These are phyloP conservation scores for Hemisphaericaspora nanyangensis DNA, from an alignment of 805 yeast genomes.

Conservation along the genomic window DNA sequence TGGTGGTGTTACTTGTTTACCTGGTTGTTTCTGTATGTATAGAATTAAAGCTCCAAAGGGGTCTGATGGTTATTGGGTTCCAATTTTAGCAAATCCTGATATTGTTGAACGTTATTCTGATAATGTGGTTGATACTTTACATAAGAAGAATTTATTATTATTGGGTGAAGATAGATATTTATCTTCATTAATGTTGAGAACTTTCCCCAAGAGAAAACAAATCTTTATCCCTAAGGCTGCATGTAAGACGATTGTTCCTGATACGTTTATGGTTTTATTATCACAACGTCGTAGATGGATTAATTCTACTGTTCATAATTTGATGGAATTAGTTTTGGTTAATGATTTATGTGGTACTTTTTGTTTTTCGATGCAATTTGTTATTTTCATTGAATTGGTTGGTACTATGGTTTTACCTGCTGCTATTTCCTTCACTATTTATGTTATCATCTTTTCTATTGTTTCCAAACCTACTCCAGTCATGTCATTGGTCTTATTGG, in stretches of 20 bases:
- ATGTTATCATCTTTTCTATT: slow-evolving; percentile 70
- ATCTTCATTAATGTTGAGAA: slow-evolving; percentile 78
- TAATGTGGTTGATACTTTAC: slow-evolving; percentile 78
- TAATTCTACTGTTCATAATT: slow-evolving; percentile 88
- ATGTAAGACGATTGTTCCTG: slow-evolving; percentile 90
- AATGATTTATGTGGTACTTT: slow-evolving; percentile 91
- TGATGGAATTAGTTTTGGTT: slow-evolving; percentile 81
- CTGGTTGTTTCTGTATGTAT: slow-evolving; percentile 93
- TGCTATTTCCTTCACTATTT: slow-evolving; percentile 78
- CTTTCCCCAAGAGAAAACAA: slow-evolving; percentile 87
- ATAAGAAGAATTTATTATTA: slow-evolving; percentile 76
- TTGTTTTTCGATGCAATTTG: slow-evolving; percentile 93
- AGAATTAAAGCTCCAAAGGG: slow-evolving; percentile 89
- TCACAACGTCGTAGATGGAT: slow-evolving; percentile 98
- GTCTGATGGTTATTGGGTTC: slow-evolving; percentile 73
- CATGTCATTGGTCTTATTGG: slow-evolving; percentile 72
- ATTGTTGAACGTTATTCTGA: slow-evolving; percentile 89
- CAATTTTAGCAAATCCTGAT: slow-evolving; percentile 88
- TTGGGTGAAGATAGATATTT: slow-evolving; percentile 90
- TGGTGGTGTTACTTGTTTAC: slow-evolving; percentile 92
- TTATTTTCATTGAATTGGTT: slow-evolving; percentile 74
- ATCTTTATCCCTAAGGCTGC: slow-evolving; percentile 86
- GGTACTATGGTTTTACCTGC: slow-evolving; percentile 90
- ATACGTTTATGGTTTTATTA: slow-evolving; percentile 67
- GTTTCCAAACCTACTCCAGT: slow-evolving; percentile 73